These are phyloP conservation scores for Amanita subjunquillea DNA, from an alignment of 768 basidiomycete genomes.

Conservation along the genomic window DNA sequence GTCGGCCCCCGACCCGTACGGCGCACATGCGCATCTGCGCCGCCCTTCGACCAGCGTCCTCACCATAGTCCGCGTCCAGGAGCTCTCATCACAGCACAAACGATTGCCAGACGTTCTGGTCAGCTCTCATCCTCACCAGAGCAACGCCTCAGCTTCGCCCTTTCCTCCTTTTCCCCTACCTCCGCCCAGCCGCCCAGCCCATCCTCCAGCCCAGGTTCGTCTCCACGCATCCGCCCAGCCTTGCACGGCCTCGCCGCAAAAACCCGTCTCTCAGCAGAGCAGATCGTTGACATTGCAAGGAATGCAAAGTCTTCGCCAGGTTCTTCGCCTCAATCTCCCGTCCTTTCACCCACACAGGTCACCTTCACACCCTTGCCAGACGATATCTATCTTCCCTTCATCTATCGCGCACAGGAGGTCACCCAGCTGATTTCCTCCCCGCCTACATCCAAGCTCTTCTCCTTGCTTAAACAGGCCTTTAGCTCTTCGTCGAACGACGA, in stretches of 20 bases:
- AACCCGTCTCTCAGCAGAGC: constrained; percentile 57
- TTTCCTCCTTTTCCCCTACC: constrained; percentile 42
- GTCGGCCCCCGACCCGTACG: constrained; percentile 61
- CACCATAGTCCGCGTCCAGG: constrained; percentile 60
- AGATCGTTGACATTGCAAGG: constrained; percentile 65
- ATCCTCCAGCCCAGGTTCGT: constrained; percentile 22
- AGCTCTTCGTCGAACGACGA: constrained; percentile 16
- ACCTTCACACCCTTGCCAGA: constrained; percentile 70
- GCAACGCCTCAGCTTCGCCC: constrained; percentile 40
- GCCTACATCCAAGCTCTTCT: constrained; percentile 62
- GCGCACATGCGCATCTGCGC: constrained; percentile 35
- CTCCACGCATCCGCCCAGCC: constrained; percentile 38
- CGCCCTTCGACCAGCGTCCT: constrained; percentile 52
- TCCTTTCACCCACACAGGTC: constrained; percentile 23
- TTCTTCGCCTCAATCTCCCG: constrained; percentile 7
- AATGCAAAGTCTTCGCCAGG: constrained; percentile 36
- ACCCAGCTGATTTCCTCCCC: constrained; percentile 49
- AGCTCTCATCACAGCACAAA: constrained; percentile 9
- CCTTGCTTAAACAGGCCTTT: constrained; percentile 66
- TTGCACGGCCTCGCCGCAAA: constrained; percentile 26
- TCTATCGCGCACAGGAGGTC: constrained; percentile 76
- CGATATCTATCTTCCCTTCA: constrained; percentile 76
- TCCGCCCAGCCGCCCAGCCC: constrained; percentile 15
- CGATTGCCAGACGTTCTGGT: not conserved
- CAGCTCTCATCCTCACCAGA: constrained; percentile 13